These are phyloP conservation scores for Lonicera japonica DNA, from an alignment of 129 eudicot species.

Conservation along the genomic window DNA sequence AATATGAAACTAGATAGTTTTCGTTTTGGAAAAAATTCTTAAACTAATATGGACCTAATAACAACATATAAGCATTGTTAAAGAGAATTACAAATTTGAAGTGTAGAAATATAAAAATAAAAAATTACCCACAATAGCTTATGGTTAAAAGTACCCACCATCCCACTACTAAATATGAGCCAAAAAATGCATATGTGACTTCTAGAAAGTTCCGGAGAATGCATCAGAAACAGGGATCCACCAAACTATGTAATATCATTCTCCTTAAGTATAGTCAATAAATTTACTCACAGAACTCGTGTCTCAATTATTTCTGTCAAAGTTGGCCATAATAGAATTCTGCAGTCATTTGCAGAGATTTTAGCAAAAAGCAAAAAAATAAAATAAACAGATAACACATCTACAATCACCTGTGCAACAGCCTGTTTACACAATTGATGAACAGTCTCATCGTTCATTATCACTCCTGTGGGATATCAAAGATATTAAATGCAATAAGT, in stretches of 20 bases:
- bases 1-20: too few species aligned
- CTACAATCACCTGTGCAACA: conserved; percentile 81
- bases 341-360: background rate
- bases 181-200: background rate
- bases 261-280: background rate
- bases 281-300: background rate
- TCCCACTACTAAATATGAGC: background rate
- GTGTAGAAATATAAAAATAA: too few species aligned
- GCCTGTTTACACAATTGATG: conserved; percentile 96
- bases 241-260: background rate
- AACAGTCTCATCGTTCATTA: conserved; percentile 96
- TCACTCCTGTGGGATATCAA: conserved; percentile 60
- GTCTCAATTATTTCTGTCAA: background rate
- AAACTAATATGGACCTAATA: too few species aligned
- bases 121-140: too few species aligned
- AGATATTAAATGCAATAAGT: background rate
- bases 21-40: too few species aligned
- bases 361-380: background rate
- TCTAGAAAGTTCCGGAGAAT: background rate
- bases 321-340: background rate
- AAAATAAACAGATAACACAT: background rate
- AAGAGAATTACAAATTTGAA: too few species aligned
- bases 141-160: too few species aligned
- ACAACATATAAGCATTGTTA: too few species aligned
- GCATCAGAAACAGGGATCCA: background rate